These are phyloP conservation scores for Cyberlindnera petersonii DNA, from an alignment of 805 yeast species.

Conservation along the genomic window DNA sequence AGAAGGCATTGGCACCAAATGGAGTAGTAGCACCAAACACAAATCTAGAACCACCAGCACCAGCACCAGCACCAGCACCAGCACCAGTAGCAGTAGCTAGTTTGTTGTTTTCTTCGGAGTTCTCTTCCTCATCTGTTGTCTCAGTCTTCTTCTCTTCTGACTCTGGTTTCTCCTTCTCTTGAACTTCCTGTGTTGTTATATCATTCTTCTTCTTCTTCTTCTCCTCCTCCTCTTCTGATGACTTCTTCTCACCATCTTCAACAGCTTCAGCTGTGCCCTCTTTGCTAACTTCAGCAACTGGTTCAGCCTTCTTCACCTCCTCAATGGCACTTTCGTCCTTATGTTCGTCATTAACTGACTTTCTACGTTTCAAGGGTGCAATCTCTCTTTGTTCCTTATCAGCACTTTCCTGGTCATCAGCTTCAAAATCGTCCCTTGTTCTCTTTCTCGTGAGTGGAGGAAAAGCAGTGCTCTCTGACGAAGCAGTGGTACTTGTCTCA, in stretches of 20 bases:
- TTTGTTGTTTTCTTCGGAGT: neutral
- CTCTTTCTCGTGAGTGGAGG: constrained; percentile 23
- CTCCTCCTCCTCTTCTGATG: constrained; percentile 3
- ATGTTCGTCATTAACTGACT: constrained; percentile 11
- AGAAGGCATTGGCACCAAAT: constrained; percentile 42
- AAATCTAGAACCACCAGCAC: too few species aligned
- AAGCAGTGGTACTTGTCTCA: too few species aligned
- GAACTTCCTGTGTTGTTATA: neutral
- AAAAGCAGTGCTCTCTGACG: neutral
- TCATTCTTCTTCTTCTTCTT: neutral
- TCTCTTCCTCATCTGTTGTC: neutral
- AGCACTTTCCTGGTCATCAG: constrained; percentile 15
- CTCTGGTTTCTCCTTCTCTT: constrained; percentile 5
- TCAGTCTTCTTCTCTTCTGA: constrained; percentile 11
- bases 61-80: too few species aligned
- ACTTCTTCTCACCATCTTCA: constrained; percentile 8
- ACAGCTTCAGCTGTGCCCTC: constrained; percentile 16
- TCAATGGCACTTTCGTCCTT: constrained; percentile 3
- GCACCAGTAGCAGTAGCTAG: neutral
- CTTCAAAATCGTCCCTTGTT: constrained; percentile 28
- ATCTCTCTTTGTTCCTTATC: constrained; percentile 17
- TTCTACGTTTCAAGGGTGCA: constrained; percentile 22
- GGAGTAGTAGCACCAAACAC: constrained; percentile 53
- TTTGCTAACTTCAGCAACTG: constrained; percentile 9
- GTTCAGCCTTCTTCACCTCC: constrained; percentile 2